Evolutionary conservation across 495 filamentous ascomycete genomes (phyloP), one percentile per base, ranked within the genome.

Genomic region (Amniculicola lignicola): DNA sequence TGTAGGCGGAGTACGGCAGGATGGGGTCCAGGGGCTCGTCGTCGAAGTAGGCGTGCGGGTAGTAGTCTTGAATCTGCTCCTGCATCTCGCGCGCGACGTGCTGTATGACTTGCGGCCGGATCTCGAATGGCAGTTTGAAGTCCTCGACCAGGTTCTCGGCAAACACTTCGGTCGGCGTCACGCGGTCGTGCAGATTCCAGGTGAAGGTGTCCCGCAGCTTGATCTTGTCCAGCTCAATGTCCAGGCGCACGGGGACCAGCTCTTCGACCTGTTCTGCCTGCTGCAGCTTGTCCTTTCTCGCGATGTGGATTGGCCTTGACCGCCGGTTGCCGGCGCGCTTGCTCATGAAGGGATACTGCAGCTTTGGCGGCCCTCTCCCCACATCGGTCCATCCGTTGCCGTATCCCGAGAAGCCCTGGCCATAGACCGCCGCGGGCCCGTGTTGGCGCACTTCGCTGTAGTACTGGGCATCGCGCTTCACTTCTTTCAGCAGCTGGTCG

Each of bases 141-240:
- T 98, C 93, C 68, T 98, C 93, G 9, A 96, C 82, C 15, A 97
- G 75, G 70, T 92, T 87, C 54, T 88, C 81, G 0, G 90, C 89
- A 70, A 97, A 96, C 19, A 89, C 53, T 15, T 93, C 88, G 27
- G 84, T 79, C 12, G 81, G 77, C 4, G 93, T 79, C 19, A 90
- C 81, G 43, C 89, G 82, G 64, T 98, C 93, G 67, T 96, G 89
- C 45, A 98, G 81, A 69, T 97, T 98, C 89, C 90, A 98, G 16
- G 93, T 98, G 64, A 98, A 96, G 7, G 93, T 98, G 71, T 98
- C 93, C 64, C 93, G 84, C 55, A 98, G 81, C 72, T 95, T 92
- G 61, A 96, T 82, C 72, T 94, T 94, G 54, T 96, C 91, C 79
- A 85, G 90, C 62, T 98, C 94, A 39, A 97, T 89, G 58, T 98